Percentiles rank a stretch among this genome's conserved stretches.
phyloP scores from a whole-genome alignment of 2,329 filamentous ascomycete genomes.

The Diaporthe vaccinii region DNA sequence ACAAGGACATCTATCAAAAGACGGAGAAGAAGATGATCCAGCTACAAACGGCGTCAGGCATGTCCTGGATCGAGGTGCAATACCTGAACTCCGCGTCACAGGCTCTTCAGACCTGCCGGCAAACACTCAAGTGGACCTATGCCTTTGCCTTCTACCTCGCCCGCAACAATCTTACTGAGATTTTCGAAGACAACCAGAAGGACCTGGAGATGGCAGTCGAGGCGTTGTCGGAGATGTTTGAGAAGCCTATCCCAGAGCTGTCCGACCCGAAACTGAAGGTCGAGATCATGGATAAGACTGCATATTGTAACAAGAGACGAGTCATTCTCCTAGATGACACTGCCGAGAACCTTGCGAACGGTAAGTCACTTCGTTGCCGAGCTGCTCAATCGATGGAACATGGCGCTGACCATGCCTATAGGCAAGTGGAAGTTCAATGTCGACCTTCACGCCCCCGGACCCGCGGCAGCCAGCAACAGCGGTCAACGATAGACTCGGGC shows the following conservation, averaged over 20 bases:
- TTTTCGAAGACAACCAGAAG: slow-evolving; percentile 99
- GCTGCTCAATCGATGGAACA: neutral
- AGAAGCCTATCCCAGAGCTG: slow-evolving; percentile 92
- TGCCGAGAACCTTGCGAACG: slow-evolving; percentile 89
- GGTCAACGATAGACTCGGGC: slow-evolving; percentile 43
- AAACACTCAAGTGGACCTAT: slow-evolving; percentile 99
- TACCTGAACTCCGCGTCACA: slow-evolving; percentile 95
- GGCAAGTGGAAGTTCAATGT: slow-evolving; percentile 63
- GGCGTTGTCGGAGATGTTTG: slow-evolving; percentile 98
- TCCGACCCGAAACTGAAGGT: slow-evolving; percentile 92
- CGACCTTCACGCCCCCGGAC: slow-evolving; percentile 46
- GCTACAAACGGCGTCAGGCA: slow-evolving; percentile 90
- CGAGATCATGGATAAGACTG: slow-evolving; percentile 98
- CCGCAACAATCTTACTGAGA: slow-evolving; percentile 94
- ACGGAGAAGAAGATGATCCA: slow-evolving; percentile 99
- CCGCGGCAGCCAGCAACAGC: slow-evolving; percentile 45
- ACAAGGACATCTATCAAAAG: slow-evolving; percentile 95
- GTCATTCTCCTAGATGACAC: slow-evolving; percentile 93
- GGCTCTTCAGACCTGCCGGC: slow-evolving; percentile 94
- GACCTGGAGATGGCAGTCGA: slow-evolving; percentile 98
- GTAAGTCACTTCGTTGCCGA: slow-evolving; percentile 64
- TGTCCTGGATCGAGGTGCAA: slow-evolving; percentile 99
- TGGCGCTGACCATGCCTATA: slow-evolving; percentile 48
- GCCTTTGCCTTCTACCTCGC: slow-evolving; percentile 98
- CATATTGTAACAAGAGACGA: slow-evolving; percentile 93